Conservation (phyloP, 139 green algal species). For the Spirogloea muscicola region DNA sequence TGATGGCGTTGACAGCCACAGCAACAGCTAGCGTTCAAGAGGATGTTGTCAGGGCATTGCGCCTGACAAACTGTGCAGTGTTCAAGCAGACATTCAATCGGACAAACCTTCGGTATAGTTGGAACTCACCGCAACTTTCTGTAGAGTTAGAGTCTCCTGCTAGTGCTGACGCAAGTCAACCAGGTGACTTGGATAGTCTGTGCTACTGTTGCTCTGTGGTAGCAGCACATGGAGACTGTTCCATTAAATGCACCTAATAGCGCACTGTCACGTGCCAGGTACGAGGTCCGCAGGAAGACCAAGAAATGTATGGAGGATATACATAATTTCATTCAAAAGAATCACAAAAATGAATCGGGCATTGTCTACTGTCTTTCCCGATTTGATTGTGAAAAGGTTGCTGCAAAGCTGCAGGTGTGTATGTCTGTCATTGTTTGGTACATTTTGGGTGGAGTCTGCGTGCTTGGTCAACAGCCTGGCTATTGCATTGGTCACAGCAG, state of each 20-base stretch:
- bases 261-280: no score
- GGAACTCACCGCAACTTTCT: no score
- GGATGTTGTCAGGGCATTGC: constrained; percentile 47
- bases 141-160: no score
- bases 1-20: constrained; percentile 71
- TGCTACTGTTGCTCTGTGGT: no score
- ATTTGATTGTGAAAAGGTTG: constrained; percentile 54
- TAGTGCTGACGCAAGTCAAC: no score
- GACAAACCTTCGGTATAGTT: constrained; percentile 65
- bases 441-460: no score
- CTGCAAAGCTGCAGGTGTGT: constrained; percentile 32
- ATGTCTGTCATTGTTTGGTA: no score
- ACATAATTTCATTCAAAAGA: constrained; percentile 34
- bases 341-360: constrained; percentile 48
- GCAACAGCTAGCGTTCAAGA: constrained; percentile 64
- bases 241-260: no score
- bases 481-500: no score
- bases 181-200: no score
- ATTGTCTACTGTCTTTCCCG: constrained; percentile 87
- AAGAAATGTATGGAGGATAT: constrained; percentile 44
- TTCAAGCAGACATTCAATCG: constrained; percentile 79
- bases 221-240: no score
- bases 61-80: constrained; percentile 28
- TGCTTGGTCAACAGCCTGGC: no score
- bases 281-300: constrained; percentile 35